phyloP scores from a whole-genome alignment of 352 stramenopile genomes.

The Globisporangium heterothallicum region DNA sequence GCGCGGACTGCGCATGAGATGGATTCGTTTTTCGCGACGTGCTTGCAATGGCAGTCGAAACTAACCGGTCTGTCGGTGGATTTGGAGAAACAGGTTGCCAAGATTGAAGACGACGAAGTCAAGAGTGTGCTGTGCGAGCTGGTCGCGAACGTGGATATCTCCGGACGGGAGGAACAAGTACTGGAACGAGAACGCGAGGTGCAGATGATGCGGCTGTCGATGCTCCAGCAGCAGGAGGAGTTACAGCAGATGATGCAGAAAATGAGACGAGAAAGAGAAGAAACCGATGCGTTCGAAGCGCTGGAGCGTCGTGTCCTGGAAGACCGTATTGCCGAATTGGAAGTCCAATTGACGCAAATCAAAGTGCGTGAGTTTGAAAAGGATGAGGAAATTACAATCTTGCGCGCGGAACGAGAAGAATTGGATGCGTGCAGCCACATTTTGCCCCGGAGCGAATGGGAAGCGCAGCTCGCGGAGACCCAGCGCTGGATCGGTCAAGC shows the following conservation, averaged over 20 bases:
- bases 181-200: not conserved
- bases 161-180: conserved; percentile 5
- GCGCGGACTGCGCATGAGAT: conserved; percentile 20
- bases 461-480: conserved; percentile 18
- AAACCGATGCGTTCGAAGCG: conserved; percentile 34
- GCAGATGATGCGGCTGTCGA: conserved; percentile 1
- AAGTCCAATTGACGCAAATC: conserved; percentile 43
- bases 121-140: conserved; percentile 26
- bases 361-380: conserved; percentile 30
- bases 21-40: conserved; percentile 30
- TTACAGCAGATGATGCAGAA: conserved; percentile 15
- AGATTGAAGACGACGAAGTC: conserved; percentile 27
- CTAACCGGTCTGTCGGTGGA: conserved; percentile 17
- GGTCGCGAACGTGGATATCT: conserved; percentile 27
- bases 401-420: conserved; percentile 27
- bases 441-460: conserved; percentile 19
- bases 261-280: conserved; percentile 12
- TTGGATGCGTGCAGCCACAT: conserved; percentile 19
- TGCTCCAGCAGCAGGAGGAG: conserved; percentile 14
- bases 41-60: conserved; percentile 22
- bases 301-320: conserved; percentile 47
- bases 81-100: conserved; percentile 14
- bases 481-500: conserved; percentile 16
- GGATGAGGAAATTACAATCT: conserved; percentile 28
- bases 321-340: conserved; percentile 45